Evolutionary conservation across 805 yeast genomes (phyloP), one percentile per base, ranked within the genome.

Genomic region (Starmerella vitae): DNA sequence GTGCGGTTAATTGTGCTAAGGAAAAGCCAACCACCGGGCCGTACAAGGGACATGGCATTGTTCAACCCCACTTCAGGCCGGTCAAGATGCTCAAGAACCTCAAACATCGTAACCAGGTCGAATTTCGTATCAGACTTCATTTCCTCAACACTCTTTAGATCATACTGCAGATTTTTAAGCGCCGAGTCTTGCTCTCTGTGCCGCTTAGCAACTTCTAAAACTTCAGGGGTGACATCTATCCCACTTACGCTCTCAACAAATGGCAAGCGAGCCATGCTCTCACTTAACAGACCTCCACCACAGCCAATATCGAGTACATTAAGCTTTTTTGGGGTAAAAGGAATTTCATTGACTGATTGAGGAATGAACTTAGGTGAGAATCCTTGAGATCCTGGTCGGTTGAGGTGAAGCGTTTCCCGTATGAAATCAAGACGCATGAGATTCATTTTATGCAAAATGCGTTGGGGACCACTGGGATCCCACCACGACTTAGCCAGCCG

Each of bases 401-500:
- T 73, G 14, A 64, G 69, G 3, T 57, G 53, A 63, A 88, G 61
- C 0, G 76, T 77, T 3, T 70, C 69, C 45, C 71, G 73, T 36
- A 91, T 75, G 55, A 85, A 91, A 57, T 85, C 95, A 79, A 88
- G 70, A 46, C 98, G 65, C 38, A 83, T 65, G 36, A 83, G 64
- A 57, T 91, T 91, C 98, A 91, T 88, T 61, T 85, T 81, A 61
- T 91, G 97, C 31, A 91, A 68, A 39, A 91, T 82, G 29, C 98
- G 65, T 56, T 91, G 97, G 1, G 96, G 79, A 0, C 98, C 98
- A 47, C 76, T 62, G 12, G 81, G 75, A 51, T 91, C 94, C 98
- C 99, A 91, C 99, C 99, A 91, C n/a, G 83, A 61, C n/a, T 78
- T 66, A 1, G 99, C 98, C 33, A 91, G 65, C 25, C 77, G 72